Conservation (phyloP, 2,329 filamentous ascomycete species). For the Colletotrichum sp. region DNA sequence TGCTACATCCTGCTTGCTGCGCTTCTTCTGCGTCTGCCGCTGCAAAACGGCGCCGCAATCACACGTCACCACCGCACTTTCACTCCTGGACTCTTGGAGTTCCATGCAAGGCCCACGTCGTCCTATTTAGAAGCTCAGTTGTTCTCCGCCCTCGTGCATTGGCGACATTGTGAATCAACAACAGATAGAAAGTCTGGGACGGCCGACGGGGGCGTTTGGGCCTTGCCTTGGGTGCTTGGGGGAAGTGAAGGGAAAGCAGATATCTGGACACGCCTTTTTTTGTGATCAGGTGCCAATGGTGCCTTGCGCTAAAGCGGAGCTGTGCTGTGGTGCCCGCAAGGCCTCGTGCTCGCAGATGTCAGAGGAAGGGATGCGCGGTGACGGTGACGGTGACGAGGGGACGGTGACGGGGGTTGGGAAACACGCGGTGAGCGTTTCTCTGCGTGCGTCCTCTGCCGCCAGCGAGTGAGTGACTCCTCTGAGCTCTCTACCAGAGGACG, state of each 20-base stretch:
- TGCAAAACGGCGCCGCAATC: conserved; percentile 4
- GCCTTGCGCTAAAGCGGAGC: conserved; percentile 14
- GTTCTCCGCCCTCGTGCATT: conserved; percentile 12
- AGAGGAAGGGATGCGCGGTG: conserved; percentile 3
- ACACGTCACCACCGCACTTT: neutral
- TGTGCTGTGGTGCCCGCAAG: neutral
- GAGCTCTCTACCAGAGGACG: neutral
- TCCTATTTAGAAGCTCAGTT: neutral
- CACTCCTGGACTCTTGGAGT: neutral
- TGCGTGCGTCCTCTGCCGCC: neutral
- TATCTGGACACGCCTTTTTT: neutral
- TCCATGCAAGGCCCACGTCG: neutral
- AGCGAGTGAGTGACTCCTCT: neutral
- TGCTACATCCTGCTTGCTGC: neutral
- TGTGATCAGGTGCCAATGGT: conserved; percentile 13
- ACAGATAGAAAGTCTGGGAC: neutral
- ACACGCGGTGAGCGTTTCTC: conserved; percentile 19
- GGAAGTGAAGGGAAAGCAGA: neutral
- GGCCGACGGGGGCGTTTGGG: neutral
- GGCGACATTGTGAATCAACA: conserved; percentile 13
- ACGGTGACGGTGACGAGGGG: conserved; percentile 20
- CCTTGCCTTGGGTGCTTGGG: neutral
- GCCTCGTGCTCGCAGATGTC: neutral
- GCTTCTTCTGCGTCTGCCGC: neutral
- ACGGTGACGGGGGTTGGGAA: conserved; percentile 19